phyloP scores from a whole-genome alignment of 1,284 basidiomycete genomes.

The Rugosomyces carneus region DNA sequence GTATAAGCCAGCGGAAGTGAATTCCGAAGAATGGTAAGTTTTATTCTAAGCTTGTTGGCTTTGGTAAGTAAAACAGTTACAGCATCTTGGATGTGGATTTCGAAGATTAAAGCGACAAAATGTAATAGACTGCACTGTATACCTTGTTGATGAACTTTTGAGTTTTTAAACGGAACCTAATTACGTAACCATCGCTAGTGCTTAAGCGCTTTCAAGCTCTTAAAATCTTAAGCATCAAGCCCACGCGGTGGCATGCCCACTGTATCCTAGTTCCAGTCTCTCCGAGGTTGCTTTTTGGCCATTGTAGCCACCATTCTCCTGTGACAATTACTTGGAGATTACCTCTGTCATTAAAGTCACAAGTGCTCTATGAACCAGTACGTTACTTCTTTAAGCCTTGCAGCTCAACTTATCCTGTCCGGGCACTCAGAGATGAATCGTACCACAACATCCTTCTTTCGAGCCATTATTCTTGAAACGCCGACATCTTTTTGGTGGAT shows the following conservation, averaged over 20 bases:
- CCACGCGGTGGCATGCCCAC: no score
- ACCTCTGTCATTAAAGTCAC: background rate
- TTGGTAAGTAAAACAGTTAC: background rate
- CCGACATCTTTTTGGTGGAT: slow-evolving; percentile 28
- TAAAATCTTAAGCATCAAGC: no score
- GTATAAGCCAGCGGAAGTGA: slow-evolving; percentile 73
- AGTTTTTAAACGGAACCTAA: no score
- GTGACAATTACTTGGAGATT: no score
- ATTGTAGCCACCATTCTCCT: no score
- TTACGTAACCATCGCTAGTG: no score
- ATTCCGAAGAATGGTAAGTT: slow-evolving; percentile 71
- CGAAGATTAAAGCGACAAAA: slow-evolving; percentile 16
- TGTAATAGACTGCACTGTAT: background rate
- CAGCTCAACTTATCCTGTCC: background rate
- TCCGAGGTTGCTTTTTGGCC: no score
- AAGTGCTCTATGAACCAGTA: background rate
- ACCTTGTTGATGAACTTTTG: no score
- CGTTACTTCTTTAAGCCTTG: background rate
- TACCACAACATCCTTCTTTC: slow-evolving; percentile 8
- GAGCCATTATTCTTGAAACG: slow-evolving; percentile 14
- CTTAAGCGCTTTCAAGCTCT: no score
- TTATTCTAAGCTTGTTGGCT: background rate
- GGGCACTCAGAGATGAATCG: slow-evolving; percentile 3
- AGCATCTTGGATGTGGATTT: slow-evolving; percentile 33
- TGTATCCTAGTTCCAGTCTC: no score